Evolutionary conservation across 202 grass and related monocot species (phyloP), one percentile per base, ranked within the genome.

Genomic region (Carex arenaria): DNA sequence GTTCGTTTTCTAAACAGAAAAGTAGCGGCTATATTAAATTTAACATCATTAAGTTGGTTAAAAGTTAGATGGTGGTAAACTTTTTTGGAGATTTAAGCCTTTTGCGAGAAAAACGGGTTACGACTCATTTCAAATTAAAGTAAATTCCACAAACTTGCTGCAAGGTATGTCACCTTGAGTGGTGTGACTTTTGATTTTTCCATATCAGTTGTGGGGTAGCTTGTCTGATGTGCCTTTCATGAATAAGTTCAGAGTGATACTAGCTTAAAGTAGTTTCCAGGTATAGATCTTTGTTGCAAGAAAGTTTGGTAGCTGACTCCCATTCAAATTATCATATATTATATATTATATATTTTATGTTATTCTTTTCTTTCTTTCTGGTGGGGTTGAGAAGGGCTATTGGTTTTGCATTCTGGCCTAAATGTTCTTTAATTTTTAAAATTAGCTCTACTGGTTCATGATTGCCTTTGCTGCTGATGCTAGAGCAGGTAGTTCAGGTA

Each of bases 381-480:
- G 28, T 60, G 53, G 60, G 54, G 28, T 38, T 55, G 57, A 54
- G 30, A 11, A 60, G 18, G 9, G 74, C 13, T 60, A n/a, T 76
- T 59, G 3, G 59, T 78, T 6, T 60, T 78, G 31, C 26, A 20
- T 40, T 55, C 31, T 31, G 11, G 54, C 10, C 74, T 12, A 38
- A 36, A 11, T 23, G 15, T 36, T 60, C 31, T 57, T 78, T 78
- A 77, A 57, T 36, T 60, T 60, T 60, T 36, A 78, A 40, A 28
- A 8, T 85, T 83, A 81, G 64, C 66, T 49, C 64, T 30, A 72
- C 84, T 80, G 40, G 61, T 56, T 26, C 71, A 79, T 65, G 64
- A 85, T 85, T 82, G 73, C 83, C 80, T 90, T 84, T 86, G 42
- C 77, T 83, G 45, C 55, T 84, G 81, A 62, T 85, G 83, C 51